A percentile compares a stretch with the other conserved stretches of the same genome.
Conservation (phyloP, 257 asterid genomes). For the Osmanthus fragrans region DNA sequence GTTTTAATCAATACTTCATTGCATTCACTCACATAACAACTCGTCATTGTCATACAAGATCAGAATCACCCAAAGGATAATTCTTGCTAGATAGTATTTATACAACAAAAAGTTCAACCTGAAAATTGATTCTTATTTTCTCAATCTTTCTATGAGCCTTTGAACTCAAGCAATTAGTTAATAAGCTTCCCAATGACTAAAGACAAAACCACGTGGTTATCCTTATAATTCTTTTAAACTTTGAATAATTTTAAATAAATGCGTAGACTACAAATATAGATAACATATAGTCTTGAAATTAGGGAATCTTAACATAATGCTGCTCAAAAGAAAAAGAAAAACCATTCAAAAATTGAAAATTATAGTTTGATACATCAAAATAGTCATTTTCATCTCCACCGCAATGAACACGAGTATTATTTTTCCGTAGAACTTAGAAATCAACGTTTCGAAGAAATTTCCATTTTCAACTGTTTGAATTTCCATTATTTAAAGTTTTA, state of each 20-base stretch:
- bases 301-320: neutral
- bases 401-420: neutral
- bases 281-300: neutral
- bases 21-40: neutral
- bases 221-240: neutral
- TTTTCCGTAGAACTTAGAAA: constrained; percentile 5
- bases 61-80: neutral
- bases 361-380: neutral
- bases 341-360: neutral
- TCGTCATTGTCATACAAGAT: neutral
- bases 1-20: neutral
- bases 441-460: neutral
- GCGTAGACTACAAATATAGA: neutral
- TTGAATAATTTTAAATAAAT: no score
- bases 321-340: neutral
- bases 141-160: neutral
- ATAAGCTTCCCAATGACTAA: neutral
- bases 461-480: constrained; percentile 3
- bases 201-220: neutral
- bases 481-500: neutral
- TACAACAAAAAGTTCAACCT: neutral
- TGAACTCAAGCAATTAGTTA: neutral
- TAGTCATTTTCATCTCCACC: constrained; percentile 1
- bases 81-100: neutral
- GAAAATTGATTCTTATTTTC: neutral